Percentiles rank a stretch among this genome's conserved stretches.
These are phyloP conservation scores for Chlamydomonas reinhardtii DNA, from an alignment of 163 green algal genomes.

Conservation along the genomic window DNA sequence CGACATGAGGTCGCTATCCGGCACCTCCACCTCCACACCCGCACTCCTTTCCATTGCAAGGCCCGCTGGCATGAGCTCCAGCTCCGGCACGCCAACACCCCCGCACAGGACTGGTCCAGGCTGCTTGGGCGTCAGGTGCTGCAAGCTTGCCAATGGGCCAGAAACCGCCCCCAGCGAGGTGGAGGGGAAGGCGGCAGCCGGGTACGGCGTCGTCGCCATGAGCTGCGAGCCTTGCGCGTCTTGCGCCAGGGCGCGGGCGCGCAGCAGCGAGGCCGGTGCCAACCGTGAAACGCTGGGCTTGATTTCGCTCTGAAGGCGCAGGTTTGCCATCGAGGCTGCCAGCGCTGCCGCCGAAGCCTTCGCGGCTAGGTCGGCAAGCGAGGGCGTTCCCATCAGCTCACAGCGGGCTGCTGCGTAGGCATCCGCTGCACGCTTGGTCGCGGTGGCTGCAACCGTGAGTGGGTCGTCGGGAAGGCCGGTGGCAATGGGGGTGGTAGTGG, in stretches of 20 bases:
- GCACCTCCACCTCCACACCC: neutral
- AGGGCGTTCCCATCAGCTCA: neutral
- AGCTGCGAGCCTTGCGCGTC: neutral
- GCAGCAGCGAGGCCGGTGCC: neutral
- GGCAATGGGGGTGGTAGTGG: no score
- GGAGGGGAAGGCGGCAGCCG: neutral
- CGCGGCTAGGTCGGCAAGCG: slow-evolving; percentile 3
- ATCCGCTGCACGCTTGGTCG: neutral
- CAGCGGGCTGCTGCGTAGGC: neutral
- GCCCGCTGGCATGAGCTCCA: no score
- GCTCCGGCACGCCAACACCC: neutral
- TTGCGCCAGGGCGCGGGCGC: no score
- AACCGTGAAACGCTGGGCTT: neutral
- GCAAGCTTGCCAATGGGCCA: no score
- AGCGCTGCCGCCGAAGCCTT: neutral
- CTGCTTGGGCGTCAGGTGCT: no score
- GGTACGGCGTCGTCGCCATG: neutral
- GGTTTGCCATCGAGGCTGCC: neutral
- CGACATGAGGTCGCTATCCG: neutral
- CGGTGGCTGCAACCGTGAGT: neutral
- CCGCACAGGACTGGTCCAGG: no score
- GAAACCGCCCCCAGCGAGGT: no score
- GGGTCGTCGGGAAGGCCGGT: no score
- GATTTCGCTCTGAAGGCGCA: neutral
- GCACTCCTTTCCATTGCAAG: no score